Evolutionary conservation across 108 stramenopile genomes (phyloP), one percentile per base, ranked within the genome.

Genomic region (Schizochytrium sp.): DNA sequence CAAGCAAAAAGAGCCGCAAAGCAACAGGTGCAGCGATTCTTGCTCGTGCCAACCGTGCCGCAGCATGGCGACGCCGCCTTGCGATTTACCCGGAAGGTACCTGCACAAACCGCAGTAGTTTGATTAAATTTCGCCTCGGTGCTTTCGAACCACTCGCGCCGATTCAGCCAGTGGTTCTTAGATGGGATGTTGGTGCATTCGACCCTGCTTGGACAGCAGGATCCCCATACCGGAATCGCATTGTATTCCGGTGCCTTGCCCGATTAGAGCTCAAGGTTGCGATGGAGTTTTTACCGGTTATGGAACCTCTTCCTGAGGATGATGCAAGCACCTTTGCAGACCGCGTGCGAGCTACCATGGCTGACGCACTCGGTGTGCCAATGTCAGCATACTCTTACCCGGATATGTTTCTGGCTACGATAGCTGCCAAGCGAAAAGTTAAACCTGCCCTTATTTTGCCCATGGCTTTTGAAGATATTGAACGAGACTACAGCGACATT

Each of bases 21-120:
- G n/a, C 38, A 7, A 53, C 53, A 2, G 50, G 38, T 7, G 50
- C 8, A 8, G 50, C 47, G 28, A 83, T 83, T 53, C 47, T 55
- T 5, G 45, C 49, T n/a, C 76, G 76, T 53, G 76, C 53, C 15
- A 13, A 55, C 5, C 47, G 10, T 28, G 5, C 47, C n/a, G 76
- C 17, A 10, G 5, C 28, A 2, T 83, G 76, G 76, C 5, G 76
- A 47, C 76, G 76, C 10, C 88, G 47, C 3, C 47, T 91, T 8
- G 8, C 72, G n/a, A 55, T 91, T 8, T 91, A 88, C 56, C 91
- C 91, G 46, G 91, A 91, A 58, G 91, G 89, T 42, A 91, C 91
- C 8, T 89, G 88, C 46, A 61, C 76, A 0, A 91, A 88, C 61
- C 88, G 91, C 53, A 46, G 28, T n/a, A 88, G 88, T 17, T n/a